Conservation (phyloP, 2,329 filamentous ascomycete genomes). For the Fusarium compactum region DNA sequence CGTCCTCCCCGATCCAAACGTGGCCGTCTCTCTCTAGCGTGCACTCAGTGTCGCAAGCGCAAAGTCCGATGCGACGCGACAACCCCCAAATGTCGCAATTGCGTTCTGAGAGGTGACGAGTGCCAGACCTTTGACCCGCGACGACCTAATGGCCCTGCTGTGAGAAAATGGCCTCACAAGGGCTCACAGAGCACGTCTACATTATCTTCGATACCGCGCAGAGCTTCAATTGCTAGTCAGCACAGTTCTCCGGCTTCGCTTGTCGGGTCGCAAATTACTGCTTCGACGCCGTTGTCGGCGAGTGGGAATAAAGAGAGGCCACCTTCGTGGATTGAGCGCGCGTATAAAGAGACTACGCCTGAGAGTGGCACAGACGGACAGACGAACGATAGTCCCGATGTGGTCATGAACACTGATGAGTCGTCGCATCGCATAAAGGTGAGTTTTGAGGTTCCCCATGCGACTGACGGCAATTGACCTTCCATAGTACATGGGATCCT, state of each 20-base stretch:
- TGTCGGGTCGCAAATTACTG: conserved; percentile 27
- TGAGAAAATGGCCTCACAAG: conserved; percentile 40
- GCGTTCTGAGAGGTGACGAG: conserved; percentile 36
- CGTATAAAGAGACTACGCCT: conserved; percentile 35
- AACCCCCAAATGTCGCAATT: conserved; percentile 43
- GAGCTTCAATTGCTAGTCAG: conserved; percentile 31
- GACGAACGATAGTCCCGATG: conserved; percentile 37
- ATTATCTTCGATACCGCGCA: conserved; percentile 16
- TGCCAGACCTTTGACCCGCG: conserved; percentile 41
- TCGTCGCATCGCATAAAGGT: conserved; percentile 43
- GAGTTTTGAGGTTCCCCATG: neutral
- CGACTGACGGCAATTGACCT: neutral
- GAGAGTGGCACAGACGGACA: conserved; percentile 25
- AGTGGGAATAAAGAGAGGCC: conserved; percentile 23
- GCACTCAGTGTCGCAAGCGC: conserved; percentile 39
- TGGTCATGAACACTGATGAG: conserved; percentile 41
- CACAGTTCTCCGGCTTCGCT: conserved; percentile 38
- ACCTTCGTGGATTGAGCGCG: conserved; percentile 39
- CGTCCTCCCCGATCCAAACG: conserved; percentile 30
- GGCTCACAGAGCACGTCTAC: conserved; percentile 4
- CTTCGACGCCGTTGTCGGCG: conserved; percentile 2
- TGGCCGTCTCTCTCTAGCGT: conserved; percentile 34
- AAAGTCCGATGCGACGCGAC: conserved; percentile 43
- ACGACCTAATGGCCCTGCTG: conserved; percentile 37
- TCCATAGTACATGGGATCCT: conserved; percentile 39